Evolutionary conservation across 1,284 basidiomycete species (phyloP), one percentile per base, ranked within the genome.

Genomic region (Apiotrichum brassicae): DNA sequence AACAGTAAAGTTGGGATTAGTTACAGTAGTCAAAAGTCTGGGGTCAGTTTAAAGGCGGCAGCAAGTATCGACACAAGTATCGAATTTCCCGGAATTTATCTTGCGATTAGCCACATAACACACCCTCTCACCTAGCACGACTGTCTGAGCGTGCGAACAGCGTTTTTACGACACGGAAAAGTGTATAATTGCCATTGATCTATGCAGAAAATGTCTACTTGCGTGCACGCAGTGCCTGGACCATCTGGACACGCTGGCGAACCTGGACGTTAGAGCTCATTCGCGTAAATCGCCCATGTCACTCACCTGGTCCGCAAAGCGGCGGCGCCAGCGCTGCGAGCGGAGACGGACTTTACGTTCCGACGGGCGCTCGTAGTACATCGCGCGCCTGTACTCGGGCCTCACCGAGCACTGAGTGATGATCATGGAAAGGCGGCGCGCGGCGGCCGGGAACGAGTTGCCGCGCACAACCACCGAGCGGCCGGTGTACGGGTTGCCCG

Each of bases 221-320:
- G 47, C 54, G 49, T 16, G 44, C 25, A 22, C 47, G 54, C 28
- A 51, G 42, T 40, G 30, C 19, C 47, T 56, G 40, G 37, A 56
- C 54, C 11, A 49, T 43, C 35, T 51, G 49, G 25, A 56, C 54
- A 33, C 50, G 50, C 45, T 44, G 24, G 42, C 54, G 54, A 40
- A 56, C 34, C 50, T 52, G 4, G n/a, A 11, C 16, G 13, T 5
- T 11, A 24, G 25, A 16, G 11, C 41, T 3, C 19, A n/a, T 8
- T 16, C 12, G 20, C 42, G 3, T 9, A 18, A 6, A 5, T 2
- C 43, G 20, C 7, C 4, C 16, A 7, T 23, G 11, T 1, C 3
- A 66, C 68, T 60, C 50, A 70, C 69, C 62, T 65, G 60, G 46
- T 64, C 65, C 57, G 64, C 61, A 54, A 72, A 72, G 43, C 68